Evolutionary conservation across 495 filamentous ascomycete species (phyloP).

Genomic region (Elaphomyces granulatus): DNA sequence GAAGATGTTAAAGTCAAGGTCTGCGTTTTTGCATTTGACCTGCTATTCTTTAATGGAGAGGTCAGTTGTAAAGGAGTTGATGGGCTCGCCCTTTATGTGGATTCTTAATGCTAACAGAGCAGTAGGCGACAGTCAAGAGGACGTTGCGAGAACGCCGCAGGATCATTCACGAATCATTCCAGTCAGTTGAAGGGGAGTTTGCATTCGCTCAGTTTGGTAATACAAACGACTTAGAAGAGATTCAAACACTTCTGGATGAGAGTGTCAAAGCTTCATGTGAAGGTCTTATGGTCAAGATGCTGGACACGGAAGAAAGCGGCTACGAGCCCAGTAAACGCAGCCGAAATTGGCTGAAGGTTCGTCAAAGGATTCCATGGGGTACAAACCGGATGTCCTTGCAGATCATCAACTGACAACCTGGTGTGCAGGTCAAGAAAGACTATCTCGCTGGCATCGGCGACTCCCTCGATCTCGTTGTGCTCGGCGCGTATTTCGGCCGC

Average conservation of each 20-base stretch:
- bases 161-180: slow-evolving; percentile 59
- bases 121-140: slow-evolving; percentile 65
- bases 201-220: slow-evolving; percentile 77
- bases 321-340: slow-evolving; percentile 93
- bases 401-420: no score
- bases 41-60: slow-evolving; percentile 89
- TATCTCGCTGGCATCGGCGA: slow-evolving; percentile 88
- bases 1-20: slow-evolving; percentile 96
- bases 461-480: slow-evolving; percentile 89
- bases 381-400: no score
- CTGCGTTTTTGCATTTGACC: slow-evolving; percentile 93
- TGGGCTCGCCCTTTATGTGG: neutral
- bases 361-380: slow-evolving; percentile 7
- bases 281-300: slow-evolving; percentile 98
- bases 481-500: slow-evolving; percentile 86
- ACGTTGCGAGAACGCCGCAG: slow-evolving; percentile 71
- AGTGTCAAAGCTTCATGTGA: slow-evolving; percentile 90
- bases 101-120: neutral
- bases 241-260: slow-evolving; percentile 82
- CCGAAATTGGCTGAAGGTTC: slow-evolving; percentile 94
- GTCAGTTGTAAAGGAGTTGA: slow-evolving; percentile 20
- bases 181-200: slow-evolving; percentile 74
- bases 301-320: slow-evolving; percentile 77
- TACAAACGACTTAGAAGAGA: slow-evolving; percentile 81
- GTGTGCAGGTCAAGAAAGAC: slow-evolving; percentile 75